Evolutionary conservation across 805 yeast species (phyloP), one percentile per base, ranked within the genome.

Genomic region (Myxozyma monticola): DNA sequence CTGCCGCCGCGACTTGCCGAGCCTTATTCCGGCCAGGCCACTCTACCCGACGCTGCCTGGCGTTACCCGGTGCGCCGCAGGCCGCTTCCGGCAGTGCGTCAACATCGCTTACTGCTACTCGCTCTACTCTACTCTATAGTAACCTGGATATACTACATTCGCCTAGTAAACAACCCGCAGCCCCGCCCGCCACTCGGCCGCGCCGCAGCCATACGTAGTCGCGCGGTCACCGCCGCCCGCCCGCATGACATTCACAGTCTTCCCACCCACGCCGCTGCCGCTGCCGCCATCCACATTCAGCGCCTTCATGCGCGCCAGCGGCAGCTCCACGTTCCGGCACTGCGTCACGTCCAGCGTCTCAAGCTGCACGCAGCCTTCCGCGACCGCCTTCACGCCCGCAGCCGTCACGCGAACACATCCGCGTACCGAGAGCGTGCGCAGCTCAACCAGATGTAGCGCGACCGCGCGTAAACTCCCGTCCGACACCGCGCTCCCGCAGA

Each of bases 401-500:
- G 88, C 71, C 1, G 91, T 85, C 7, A 84, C 90, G 56, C 90
- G 71, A 9, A 84, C 75, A 67, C 93, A 85, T 1, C 93, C 91
- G 45, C 79, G 80, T 17, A 85, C 71, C 2, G 70, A 68, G 45
- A 85, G 68, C 20, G 68, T 63, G 45, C 76, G 75, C 56, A 85
- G 65, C 29, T 71, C 62, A 46, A 74, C 68, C 54, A 84, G 68
- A 56, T 80, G 78, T 29, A 78, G 64, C 1, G 86, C 79, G 8
- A 85, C 73, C 0, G 84, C 77, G 31, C 79, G 73, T 34, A 85
- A 64, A 1, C 88, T 80, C 15, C 81, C 75, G 60, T 85, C 91
- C 61, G 88, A 81, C 4, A 85, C 88, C 0, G 91, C 90, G 26
- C 85, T 76, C 3, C 91, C 91, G 67, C 91, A 85, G 61, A 84